Base-by-base conservation (phyloP, 495 filamentous ascomycete genomes). In the Aspergillus heteromorphus region DNA sequence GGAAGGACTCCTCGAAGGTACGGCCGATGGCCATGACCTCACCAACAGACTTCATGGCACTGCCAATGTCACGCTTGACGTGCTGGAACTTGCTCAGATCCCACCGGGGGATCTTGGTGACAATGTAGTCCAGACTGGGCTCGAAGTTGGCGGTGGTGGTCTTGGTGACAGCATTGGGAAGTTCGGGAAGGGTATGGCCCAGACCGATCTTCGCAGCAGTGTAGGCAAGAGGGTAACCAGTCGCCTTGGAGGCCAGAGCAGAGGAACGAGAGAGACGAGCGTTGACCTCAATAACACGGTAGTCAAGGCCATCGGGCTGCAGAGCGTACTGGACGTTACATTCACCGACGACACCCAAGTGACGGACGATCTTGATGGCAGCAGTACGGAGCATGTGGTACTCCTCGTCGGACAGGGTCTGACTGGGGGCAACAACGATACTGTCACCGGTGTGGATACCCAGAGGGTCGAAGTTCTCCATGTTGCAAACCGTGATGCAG, bases 131-230 rank as follows among this genome's bases (percentile, higher is more conserved):
- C 50, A 97, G 79, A 57, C 90, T 95, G 34, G 92, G 92, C 69
- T 97, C 92, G 70, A 97, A 98, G 77, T 98, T 98, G 65, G 92
- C 92, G 10, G 93, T 98, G 16, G 92, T 97, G 17, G 92, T 97
- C 80, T 95, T 96, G 31, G 92, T 97, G 36, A 97, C 93, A 51
- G 92, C 92, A 63, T 97, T 97, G 59, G 93, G 92, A 19, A 97
- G 80, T 74, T 97, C 91, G 40, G 92, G 92, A 19, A 97, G 79
- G 60, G 84, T 95, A 74, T 97, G 91, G 17, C 92, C 92, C 41
- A 97, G 83, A 48, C 90, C 92, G 56, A 97, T 97, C 78, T 97
- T 97, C 38, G 92, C 92, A 53, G 92, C 92, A 54, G 93, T 95
- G 73, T 96, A 97, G 7, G 92, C 92, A 53, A 97, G 78, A 20